Evolutionary conservation across 805 yeast species (phyloP).

Genomic region (Yarrowia bubula): DNA sequence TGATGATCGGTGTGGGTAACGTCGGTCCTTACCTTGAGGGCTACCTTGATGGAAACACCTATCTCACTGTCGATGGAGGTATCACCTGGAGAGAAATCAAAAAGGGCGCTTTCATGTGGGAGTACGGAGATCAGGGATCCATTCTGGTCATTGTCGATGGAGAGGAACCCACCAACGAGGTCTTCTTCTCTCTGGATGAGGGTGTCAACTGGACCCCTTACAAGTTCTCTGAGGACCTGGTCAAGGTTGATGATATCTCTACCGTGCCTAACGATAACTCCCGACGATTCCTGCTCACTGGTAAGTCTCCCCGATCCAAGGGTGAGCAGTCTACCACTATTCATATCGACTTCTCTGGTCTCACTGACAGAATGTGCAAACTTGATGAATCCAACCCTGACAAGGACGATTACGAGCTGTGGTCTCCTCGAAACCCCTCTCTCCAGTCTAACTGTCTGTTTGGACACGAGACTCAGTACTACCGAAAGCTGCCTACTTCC

Average conservation of each 20-base stretch:
- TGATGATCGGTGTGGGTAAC: constrained; percentile 89
- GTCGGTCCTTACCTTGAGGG: constrained; percentile 65
- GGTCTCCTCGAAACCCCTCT: constrained; percentile 60
- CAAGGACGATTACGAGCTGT: constrained; percentile 59
- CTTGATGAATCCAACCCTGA: constrained; percentile 47
- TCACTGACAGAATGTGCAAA: constrained; percentile 55
- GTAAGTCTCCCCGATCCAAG: constrained; percentile 45
- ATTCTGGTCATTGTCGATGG: constrained; percentile 70
- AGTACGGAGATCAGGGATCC: constrained; percentile 93
- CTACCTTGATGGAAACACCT: constrained; percentile 59
- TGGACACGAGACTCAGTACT: constrained; percentile 64
- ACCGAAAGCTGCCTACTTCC: constrained; percentile 55
- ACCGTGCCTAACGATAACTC: constrained; percentile 94
- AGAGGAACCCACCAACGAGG: constrained; percentile 53
- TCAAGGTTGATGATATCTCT: constrained; percentile 57
- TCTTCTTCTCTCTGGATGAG: constrained; percentile 71
- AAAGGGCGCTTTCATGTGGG: constrained; percentile 85
- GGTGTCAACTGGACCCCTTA: constrained; percentile 74
- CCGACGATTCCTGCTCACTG: constrained; percentile 68
- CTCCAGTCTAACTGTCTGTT: constrained; percentile 54
- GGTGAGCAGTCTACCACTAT: constrained; percentile 50
- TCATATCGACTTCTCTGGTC: constrained; percentile 57
- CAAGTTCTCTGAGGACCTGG: constrained; percentile 56
- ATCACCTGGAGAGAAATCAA: constrained; percentile 76
- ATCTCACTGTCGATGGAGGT: constrained; percentile 87